Evolutionary conservation across 2,329 filamentous ascomycete genomes (phyloP).

Genomic region (Drechslerella coelobrocha): DNA sequence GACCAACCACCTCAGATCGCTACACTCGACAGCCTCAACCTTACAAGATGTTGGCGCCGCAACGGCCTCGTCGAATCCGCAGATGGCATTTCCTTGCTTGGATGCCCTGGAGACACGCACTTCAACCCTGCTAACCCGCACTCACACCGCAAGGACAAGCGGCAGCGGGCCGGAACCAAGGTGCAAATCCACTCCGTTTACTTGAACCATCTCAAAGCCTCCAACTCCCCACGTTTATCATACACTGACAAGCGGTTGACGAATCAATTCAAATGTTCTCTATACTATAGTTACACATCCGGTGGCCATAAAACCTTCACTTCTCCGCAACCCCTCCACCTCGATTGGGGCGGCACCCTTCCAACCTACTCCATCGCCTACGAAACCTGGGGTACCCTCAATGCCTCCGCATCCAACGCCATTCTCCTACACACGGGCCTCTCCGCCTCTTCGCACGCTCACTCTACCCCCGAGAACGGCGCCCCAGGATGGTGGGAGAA

Average conservation of each 20-base stretch:
- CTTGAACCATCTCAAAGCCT: not conserved
- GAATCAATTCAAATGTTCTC: constrained; percentile 1
- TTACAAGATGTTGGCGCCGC: constrained; percentile 3
- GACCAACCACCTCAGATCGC: constrained; percentile 13
- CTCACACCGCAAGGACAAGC: constrained; percentile 58
- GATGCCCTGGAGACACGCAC: constrained; percentile 82
- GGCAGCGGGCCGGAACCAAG: constrained; percentile 83
- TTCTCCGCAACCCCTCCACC: constrained; percentile 74
- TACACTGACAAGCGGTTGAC: no score
- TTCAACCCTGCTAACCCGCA: constrained; percentile 69
- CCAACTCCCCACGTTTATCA: no score
- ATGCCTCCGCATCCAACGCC: constrained; percentile 80
- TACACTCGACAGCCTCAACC: constrained; percentile 3
- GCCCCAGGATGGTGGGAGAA: constrained; percentile 98
- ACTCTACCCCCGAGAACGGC: constrained; percentile 84
- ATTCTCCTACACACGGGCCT: constrained; percentile 93
- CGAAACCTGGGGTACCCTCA: constrained; percentile 87
- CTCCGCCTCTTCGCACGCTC: constrained; percentile 95
- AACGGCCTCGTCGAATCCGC: constrained; percentile 70
- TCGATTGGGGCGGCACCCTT: constrained; percentile 95
- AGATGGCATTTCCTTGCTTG: constrained; percentile 87
- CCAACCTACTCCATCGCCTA: constrained; percentile 89
- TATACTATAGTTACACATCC: constrained; percentile 73
- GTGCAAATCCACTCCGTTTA: not conserved
- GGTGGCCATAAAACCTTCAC: constrained; percentile 81